Conservation (phyloP, 75 land plant genomes). For the Pseudotsuga menziesii region DNA sequence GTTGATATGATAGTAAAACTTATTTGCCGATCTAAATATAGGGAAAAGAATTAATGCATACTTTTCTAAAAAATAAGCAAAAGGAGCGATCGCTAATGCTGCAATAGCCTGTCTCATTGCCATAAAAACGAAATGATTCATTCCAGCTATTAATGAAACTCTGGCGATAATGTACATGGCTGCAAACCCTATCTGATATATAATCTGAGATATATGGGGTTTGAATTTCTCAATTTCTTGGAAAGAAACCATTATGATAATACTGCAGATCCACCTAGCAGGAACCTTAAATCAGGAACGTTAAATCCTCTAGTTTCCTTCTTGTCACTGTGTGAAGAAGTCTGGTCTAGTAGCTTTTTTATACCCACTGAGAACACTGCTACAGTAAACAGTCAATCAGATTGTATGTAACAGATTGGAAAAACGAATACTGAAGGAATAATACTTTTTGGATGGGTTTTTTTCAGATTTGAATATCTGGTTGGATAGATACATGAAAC, state of each 20-base stretch:
- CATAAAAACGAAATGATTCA: not conserved
- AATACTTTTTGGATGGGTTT: too few relatives aligned
- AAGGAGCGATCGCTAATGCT: not conserved
- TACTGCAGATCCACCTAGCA: not conserved
- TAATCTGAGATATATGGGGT: not conserved
- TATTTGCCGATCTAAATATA: not conserved
- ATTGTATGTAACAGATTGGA: too few relatives aligned
- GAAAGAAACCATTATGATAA: not conserved
- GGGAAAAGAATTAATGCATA: not conserved
- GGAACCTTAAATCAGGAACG: not conserved
- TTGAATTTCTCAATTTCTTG: not conserved
- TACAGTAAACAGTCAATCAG: too few relatives aligned
- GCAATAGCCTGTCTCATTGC: not conserved
- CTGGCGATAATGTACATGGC: not conserved
- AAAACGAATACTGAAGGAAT: too few relatives aligned
- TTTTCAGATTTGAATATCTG: too few relatives aligned
- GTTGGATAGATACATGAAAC: too few relatives aligned
- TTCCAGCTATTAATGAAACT: not conserved
- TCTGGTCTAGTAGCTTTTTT: too few relatives aligned
- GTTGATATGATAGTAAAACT: not conserved
- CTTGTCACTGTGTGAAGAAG: too few relatives aligned
- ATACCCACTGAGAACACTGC: too few relatives aligned
- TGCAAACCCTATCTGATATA: not conserved
- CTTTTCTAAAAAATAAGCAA: slow-evolving; percentile 7
- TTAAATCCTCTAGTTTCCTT: not conserved